phyloP scores from a whole-genome alignment of 1,284 basidiomycete species.

The Austropuccinia psidii region DNA sequence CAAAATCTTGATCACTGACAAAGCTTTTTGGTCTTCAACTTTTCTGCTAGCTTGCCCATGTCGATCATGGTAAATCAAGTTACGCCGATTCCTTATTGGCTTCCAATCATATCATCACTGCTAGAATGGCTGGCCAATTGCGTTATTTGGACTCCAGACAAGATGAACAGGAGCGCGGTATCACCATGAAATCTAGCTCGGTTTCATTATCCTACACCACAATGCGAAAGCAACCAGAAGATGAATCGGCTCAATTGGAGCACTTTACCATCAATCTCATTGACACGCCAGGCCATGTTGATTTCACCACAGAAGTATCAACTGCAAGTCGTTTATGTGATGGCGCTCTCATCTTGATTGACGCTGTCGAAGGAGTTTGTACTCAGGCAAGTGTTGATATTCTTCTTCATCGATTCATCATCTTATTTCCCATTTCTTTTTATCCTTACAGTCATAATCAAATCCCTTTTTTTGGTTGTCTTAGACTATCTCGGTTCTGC shows the following conservation, averaged over 20 bases:
- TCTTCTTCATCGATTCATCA: neutral
- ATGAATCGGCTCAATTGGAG: constrained; percentile 43
- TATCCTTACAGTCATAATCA: neutral
- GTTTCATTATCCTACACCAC: constrained; percentile 47
- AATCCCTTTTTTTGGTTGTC: neutral
- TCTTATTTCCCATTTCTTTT: constrained; percentile 55
- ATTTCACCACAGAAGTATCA: constrained; percentile 95
- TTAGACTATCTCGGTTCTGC: constrained; percentile 86
- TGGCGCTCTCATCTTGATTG: constrained; percentile 91
- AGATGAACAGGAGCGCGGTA: constrained; percentile 95
- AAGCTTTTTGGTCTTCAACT: neutral
- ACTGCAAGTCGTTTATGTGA: constrained; percentile 88
- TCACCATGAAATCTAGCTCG: constrained; percentile 98
- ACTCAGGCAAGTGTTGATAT: constrained; percentile 79
- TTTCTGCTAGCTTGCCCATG: constrained; percentile 37
- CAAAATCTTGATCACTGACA: neutral
- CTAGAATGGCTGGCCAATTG: constrained; percentile 89
- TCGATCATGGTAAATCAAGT: constrained; percentile 49
- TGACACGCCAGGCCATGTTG: constrained; percentile 97
- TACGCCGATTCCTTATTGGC: constrained; percentile 92
- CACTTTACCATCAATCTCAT: constrained; percentile 86
- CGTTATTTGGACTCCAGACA: constrained; percentile 91
- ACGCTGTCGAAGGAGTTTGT: constrained; percentile 96
- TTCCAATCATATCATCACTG: constrained; percentile 95
- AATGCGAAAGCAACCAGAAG: constrained; percentile 25